These are phyloP conservation scores for Capsicum baccatum DNA, from an alignment of 257 asterid genomes.

Conservation along the genomic window DNA sequence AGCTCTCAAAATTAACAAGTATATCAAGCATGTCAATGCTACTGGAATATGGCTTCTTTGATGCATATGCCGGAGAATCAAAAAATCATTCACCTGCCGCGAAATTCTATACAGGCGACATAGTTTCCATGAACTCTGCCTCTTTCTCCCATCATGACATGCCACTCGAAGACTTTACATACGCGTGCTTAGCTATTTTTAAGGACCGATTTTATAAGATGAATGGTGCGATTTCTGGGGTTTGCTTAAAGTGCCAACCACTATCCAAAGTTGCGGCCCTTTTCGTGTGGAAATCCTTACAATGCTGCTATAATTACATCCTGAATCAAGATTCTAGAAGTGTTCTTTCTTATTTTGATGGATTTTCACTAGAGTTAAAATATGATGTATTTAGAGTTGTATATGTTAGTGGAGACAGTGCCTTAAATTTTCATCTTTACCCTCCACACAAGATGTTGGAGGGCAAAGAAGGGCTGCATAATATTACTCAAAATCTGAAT, in stretches of 20 bases:
- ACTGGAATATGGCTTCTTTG: constrained; percentile 56
- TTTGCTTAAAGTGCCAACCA: constrained; percentile 49
- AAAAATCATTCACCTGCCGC: constrained; percentile 62
- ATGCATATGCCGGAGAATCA: constrained; percentile 67
- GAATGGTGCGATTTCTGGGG: constrained; percentile 62
- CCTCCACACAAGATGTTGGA: constrained; percentile 36
- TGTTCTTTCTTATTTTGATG: constrained; percentile 55
- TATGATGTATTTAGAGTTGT: constrained; percentile 68
- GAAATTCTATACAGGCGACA: constrained; percentile 61
- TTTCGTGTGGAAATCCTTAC: constrained; percentile 66
- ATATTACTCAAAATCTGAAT: constrained; percentile 29
- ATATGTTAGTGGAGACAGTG: constrained; percentile 48
- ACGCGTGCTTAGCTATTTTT: constrained; percentile 54
- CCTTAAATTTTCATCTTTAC: constrained; percentile 24
- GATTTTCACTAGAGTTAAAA: constrained; percentile 47
- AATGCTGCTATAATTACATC: constrained; percentile 53
- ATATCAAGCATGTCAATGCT: constrained; percentile 60
- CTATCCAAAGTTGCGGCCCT: constrained; percentile 40
- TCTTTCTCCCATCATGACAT: constrained; percentile 33
- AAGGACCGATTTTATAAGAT: constrained; percentile 54
- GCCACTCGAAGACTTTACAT: constrained; percentile 23
- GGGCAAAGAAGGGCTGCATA: constrained; percentile 27
- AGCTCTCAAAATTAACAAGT: constrained; percentile 54
- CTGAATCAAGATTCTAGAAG: constrained; percentile 51
- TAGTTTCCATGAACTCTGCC: constrained; percentile 48